Base-by-base conservation (phyloP, 1,284 basidiomycete species). In the Cutaneotrichosporon sp. region DNA sequence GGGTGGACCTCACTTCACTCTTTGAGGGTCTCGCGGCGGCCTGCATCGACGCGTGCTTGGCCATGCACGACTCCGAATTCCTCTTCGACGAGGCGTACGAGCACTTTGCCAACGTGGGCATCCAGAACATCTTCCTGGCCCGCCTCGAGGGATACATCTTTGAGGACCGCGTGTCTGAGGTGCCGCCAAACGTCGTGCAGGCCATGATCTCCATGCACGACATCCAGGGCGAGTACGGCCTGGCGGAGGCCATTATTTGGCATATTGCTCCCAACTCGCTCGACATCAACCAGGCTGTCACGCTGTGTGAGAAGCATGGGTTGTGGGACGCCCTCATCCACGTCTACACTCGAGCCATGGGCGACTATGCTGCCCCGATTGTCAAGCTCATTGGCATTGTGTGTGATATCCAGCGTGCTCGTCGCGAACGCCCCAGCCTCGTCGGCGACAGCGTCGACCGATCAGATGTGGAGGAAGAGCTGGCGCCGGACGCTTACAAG, bases 291-390 rank as follows among this genome's bases (percentile, higher is more conserved):
- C 97, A 98, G 79, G 90, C 90, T 0, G 89, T 98, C 66, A 85
- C 81, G 18, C 83, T 99, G 5, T 99, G 97, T 74, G 88, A 92
- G 73, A 84, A 83, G 61, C 86, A 92, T 72, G 84, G 85, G 34
- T 85, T 99, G 2, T 97, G 94, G 82, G 96, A 98, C 74, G 95
- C 96, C 0, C 85, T 99, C 65, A 90, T 96, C 66, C 95, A 97
- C 76, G 89, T 99, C 42, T 97, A 94, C 79, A 97, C 90, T 13
- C 85, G 89, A 47, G 92, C 92, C 2, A 81, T 99, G 72, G 84
- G 84, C 64, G 97, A 99, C 77, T 97, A 90, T 71, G 88, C 94
- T 26, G 88, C 91, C 2, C 96, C 97, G 0, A 81, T 98, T 7
- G 90, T 96, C 63, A 90, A 93, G 71, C 83, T 98, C 11, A 82